Conservation (phyloP, 805 yeast genomes). For the Saccharomycopsis capsularis region DNA sequence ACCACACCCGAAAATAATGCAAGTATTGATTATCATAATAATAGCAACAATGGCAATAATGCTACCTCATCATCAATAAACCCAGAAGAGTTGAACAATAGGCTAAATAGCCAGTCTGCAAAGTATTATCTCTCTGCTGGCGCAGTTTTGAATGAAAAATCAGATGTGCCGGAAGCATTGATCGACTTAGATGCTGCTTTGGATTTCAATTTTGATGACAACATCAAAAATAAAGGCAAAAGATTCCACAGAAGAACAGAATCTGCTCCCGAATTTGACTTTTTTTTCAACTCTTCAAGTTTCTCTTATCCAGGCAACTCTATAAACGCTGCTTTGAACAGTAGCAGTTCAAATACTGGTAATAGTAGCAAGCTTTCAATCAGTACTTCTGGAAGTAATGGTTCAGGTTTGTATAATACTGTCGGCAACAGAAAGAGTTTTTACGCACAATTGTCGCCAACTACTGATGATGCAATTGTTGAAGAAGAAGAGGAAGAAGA, state of each 20-base stretch:
- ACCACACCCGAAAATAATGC: slow-evolving; percentile 25
- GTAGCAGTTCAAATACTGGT: not conserved
- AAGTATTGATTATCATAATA: not conserved
- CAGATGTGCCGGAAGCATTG: slow-evolving; percentile 43
- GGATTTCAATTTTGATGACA: slow-evolving; percentile 31
- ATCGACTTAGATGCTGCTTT: slow-evolving; percentile 52
- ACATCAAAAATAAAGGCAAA: slow-evolving; percentile 26
- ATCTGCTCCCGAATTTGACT: slow-evolving; percentile 47
- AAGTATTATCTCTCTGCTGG: slow-evolving; percentile 22
- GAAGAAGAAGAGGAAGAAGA: slow-evolving; percentile 29
- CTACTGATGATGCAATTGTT: slow-evolving; percentile 27
- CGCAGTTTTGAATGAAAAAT: slow-evolving; percentile 23
- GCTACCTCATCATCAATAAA: not conserved
- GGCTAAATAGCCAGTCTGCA: slow-evolving; percentile 22
- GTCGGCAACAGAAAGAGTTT: slow-evolving; percentile 12
- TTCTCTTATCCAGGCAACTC: not conserved
- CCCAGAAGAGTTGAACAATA: slow-evolving; percentile 12
- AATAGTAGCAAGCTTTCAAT: slow-evolving; percentile 4
- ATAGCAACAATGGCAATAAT: slow-evolving; percentile 14
- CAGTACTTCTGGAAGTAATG: slow-evolving; percentile 5
- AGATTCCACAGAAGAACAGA: slow-evolving; percentile 45
- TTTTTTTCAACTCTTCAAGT: slow-evolving; percentile 16
- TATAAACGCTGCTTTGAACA: not conserved
- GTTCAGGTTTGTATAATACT: slow-evolving; percentile 8
- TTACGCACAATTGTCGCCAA: slow-evolving; percentile 16